These are phyloP conservation scores for Oidium heveae DNA, from an alignment of 2,329 filamentous ascomycete species.

Conservation along the genomic window DNA sequence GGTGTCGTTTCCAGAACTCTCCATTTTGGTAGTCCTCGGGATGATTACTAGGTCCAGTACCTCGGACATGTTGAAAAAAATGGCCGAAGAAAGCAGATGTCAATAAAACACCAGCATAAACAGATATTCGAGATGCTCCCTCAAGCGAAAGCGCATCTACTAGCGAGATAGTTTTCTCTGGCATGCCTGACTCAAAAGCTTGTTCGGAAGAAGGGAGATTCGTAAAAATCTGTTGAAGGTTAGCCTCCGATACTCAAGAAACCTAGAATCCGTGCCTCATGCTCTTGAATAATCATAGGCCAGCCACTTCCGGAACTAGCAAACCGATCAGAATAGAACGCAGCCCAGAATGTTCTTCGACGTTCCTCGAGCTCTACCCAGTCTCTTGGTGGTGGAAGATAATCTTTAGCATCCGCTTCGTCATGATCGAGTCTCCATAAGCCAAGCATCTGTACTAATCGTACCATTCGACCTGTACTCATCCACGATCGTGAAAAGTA, in stretches of 20 bases:
- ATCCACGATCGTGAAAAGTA: constrained; percentile 69
- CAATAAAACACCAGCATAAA: constrained; percentile 47
- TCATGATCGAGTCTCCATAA: constrained; percentile 50
- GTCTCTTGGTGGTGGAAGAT: constrained; percentile 44
- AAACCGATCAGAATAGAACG: constrained; percentile 63
- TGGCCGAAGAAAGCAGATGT: constrained; percentile 58
- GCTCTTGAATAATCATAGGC: constrained; percentile 56
- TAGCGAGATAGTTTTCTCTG: constrained; percentile 36
- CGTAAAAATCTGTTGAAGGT: constrained; percentile 24
- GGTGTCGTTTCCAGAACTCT: constrained; percentile 66
- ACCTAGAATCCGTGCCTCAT: constrained; percentile 23
- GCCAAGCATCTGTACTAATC: constrained; percentile 63
- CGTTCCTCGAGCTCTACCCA: constrained; percentile 69
- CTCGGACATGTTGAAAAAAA: constrained; percentile 60
- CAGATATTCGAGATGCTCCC: constrained; percentile 34
- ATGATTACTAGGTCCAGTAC: constrained; percentile 39
- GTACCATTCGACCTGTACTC: constrained; percentile 44
- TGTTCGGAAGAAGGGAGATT: constrained; percentile 61
- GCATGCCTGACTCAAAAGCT: constrained; percentile 40
- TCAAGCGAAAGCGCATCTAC: constrained; percentile 27
- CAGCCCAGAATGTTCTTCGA: constrained; percentile 64
- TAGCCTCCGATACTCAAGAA: not conserved
- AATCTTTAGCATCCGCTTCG: constrained; percentile 43
- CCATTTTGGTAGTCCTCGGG: constrained; percentile 52
- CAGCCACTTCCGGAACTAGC: constrained; percentile 75